These are phyloP conservation scores for Rhynchospora tenuis DNA, from an alignment of 176 grass and related monocot species.

Conservation along the genomic window DNA sequence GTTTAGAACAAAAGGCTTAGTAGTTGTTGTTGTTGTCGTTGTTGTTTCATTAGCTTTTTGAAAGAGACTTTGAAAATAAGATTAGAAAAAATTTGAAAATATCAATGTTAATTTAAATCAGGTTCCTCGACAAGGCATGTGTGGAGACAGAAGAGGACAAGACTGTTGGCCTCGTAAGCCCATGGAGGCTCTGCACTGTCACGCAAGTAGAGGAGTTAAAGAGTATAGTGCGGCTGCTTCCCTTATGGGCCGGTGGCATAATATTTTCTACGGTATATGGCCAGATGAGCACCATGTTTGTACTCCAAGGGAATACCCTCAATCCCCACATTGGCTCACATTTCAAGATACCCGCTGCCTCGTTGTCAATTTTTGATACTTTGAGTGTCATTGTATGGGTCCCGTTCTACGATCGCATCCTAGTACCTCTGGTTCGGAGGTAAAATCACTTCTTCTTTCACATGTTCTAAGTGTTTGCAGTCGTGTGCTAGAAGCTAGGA, in stretches of 20 bases:
- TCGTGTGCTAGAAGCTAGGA: too few relatives aligned
- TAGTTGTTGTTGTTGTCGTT: too few relatives aligned
- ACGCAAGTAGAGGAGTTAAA: conserved; percentile 91
- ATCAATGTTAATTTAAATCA: not conserved
- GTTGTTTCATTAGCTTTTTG: not conserved
- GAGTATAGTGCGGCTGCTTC: conserved; percentile 57
- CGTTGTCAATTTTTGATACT: conserved; percentile 71
- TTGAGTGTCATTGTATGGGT: conserved; percentile 80
- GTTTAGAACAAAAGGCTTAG: too few relatives aligned
- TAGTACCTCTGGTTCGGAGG: conserved; percentile 44
- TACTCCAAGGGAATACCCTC: conserved; percentile 77
- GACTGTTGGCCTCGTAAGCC: not conserved
- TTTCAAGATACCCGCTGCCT: conserved; percentile 56
- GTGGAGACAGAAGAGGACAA: conserved; percentile 35
- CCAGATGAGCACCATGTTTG: conserved; percentile 87
- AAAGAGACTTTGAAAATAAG: not conserved
- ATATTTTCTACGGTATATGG: conserved; percentile 59
- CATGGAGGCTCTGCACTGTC: conserved; percentile 73
- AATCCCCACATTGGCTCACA: conserved; percentile 38
- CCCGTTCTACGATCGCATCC: conserved; percentile 56
- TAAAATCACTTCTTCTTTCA: not conserved
- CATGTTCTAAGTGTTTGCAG: too few relatives aligned
- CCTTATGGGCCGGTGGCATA: conserved; percentile 76
- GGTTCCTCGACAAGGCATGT: conserved; percentile 62
- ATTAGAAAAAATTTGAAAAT: not conserved